phyloP scores from a whole-genome alignment of 2,329 filamentous ascomycete genomes.

The Botrytis fragariae region DNA sequence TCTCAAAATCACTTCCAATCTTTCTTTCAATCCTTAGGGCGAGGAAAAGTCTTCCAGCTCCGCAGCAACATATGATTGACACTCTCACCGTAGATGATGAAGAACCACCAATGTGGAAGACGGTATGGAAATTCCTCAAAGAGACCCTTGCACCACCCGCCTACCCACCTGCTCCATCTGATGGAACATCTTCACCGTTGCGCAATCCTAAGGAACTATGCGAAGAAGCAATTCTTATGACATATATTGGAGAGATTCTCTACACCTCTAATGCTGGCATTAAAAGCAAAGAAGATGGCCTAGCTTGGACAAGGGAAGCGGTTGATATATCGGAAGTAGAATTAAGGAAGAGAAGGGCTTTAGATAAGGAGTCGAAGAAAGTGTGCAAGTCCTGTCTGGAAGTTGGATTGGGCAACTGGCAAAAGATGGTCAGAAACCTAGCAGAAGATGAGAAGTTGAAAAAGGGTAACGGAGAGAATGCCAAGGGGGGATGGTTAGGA shows the following conservation, averaged over 20 bases:
- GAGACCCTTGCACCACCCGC: slow-evolving; percentile 47
- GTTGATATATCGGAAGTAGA: slow-evolving; percentile 76
- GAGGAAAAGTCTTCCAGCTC: slow-evolving; percentile 57
- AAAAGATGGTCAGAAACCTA: slow-evolving; percentile 70
- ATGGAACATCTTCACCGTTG: slow-evolving; percentile 65
- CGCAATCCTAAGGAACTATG: slow-evolving; percentile 67
- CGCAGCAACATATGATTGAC: slow-evolving; percentile 33
- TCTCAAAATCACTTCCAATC: slow-evolving; percentile 72
- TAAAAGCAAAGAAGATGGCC: slow-evolving; percentile 60
- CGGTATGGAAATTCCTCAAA: slow-evolving; percentile 35
- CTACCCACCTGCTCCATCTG: slow-evolving; percentile 69
- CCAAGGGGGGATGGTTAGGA: slow-evolving; percentile 33
- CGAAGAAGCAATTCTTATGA: slow-evolving; percentile 80
- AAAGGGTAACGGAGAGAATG: slow-evolving; percentile 23
- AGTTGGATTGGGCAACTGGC: slow-evolving; percentile 79
- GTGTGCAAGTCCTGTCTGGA: slow-evolving; percentile 75
- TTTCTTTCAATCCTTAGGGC: slow-evolving; percentile 82
- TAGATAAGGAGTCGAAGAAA: slow-evolving; percentile 45
- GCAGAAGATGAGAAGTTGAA: slow-evolving; percentile 39
- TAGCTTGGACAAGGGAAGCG: slow-evolving; percentile 87
- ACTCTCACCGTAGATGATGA: slow-evolving; percentile 24
- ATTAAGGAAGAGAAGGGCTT: slow-evolving; percentile 44
- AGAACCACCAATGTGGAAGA: slow-evolving; percentile 27
- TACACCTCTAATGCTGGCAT: slow-evolving; percentile 56
- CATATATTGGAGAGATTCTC: slow-evolving; percentile 92